Conservation (phyloP, 1,284 basidiomycete species). For the Pseudozyma tsukubaensis region DNA sequence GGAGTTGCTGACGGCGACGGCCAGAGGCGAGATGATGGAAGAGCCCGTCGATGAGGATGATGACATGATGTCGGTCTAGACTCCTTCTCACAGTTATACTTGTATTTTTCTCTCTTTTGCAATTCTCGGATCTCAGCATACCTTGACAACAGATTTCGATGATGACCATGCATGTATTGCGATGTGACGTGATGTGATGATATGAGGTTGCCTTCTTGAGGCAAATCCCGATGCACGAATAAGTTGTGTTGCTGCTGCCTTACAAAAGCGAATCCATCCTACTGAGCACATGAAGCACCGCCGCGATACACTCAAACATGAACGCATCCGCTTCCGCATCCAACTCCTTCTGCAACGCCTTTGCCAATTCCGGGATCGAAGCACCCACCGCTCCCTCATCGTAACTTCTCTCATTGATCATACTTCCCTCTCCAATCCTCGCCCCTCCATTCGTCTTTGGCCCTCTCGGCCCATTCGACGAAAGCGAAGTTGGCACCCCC, state of each 20-base stretch:
- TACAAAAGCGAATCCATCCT: constrained; percentile 61
- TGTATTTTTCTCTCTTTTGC: constrained; percentile 7
- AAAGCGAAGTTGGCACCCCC: constrained; percentile 26
- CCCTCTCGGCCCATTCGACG: constrained; percentile 15
- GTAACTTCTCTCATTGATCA: constrained; percentile 28
- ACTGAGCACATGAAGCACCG: constrained; percentile 58
- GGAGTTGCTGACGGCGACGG: constrained; percentile 75
- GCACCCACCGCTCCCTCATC: constrained; percentile 45
- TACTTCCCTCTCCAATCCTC: constrained; percentile 44
- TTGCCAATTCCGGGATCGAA: constrained; percentile 53
- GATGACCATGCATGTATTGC: no score
- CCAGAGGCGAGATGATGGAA: constrained; percentile 70
- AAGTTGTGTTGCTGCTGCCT: neutral
- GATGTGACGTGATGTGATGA: no score
- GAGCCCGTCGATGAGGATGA: constrained; percentile 62
- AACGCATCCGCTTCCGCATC: constrained; percentile 41
- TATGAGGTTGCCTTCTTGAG: no score
- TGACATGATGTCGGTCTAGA: constrained; percentile 57
- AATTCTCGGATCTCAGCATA: constrained; percentile 4
- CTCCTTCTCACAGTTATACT: neutral
- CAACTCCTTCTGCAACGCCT: constrained; percentile 57
- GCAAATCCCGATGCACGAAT: neutral
- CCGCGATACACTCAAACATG: constrained; percentile 65
- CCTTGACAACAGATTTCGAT: neutral
- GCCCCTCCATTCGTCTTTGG: constrained; percentile 30